phyloP scores from a whole-genome alignment of 1,284 basidiomycete genomes.

The Cutaneotrichosporon arboriforme region DNA sequence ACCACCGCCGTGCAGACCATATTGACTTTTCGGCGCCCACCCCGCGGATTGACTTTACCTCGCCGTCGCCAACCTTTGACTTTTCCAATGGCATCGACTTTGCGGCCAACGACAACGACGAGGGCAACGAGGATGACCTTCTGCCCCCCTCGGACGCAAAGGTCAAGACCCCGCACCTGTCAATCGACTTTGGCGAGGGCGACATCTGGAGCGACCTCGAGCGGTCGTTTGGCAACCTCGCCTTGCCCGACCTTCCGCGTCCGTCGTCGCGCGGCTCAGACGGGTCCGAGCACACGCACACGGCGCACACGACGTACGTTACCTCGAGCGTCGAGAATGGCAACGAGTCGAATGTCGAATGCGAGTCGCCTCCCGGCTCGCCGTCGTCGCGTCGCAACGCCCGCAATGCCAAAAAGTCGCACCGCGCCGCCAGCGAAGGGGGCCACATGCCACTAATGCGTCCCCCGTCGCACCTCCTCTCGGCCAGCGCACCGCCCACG shows the following conservation, averaged over 20 bases:
- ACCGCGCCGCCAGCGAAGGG: background rate
- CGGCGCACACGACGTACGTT: background rate
- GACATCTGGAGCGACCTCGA: constrained; percentile 1
- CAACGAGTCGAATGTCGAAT: too few relatives aligned
- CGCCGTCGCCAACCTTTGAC: too few relatives aligned
- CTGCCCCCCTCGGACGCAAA: too few relatives aligned
- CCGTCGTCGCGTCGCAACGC: too few relatives aligned
- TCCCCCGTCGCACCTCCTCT: background rate
- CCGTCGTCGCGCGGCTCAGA: too few relatives aligned
- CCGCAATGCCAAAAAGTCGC: background rate
- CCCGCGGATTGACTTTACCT: background rate
- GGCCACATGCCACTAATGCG: background rate
- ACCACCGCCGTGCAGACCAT: background rate
- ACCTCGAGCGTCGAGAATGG: background rate
- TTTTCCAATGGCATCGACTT: too few relatives aligned
- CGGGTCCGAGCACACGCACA: too few relatives aligned
- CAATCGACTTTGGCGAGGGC: background rate
- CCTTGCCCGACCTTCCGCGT: constrained; percentile 1
- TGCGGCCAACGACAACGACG: too few relatives aligned
- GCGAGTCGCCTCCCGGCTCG: too few relatives aligned
- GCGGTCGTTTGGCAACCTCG: background rate
- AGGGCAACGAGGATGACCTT: too few relatives aligned
- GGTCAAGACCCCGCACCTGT: background rate
- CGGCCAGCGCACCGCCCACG: constrained; percentile 1
- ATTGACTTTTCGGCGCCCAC: background rate